phyloP scores from a whole-genome alignment of 257 asterid species.

The Lavandula angustifolia region DNA sequence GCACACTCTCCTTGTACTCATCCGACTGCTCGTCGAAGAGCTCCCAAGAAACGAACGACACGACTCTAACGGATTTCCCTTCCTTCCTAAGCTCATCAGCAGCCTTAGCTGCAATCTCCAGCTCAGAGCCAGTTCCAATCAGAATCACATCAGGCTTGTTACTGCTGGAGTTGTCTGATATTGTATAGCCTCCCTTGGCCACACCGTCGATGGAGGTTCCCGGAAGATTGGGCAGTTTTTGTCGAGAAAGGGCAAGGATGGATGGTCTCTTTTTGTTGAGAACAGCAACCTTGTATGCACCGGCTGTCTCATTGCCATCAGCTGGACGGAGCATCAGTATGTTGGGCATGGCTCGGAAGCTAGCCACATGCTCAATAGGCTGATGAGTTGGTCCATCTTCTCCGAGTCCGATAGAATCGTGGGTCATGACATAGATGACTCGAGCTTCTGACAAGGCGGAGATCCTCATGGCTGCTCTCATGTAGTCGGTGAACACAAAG shows the following conservation, averaged over 20 bases:
- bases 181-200: constrained; percentile 66
- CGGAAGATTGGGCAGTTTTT: constrained; percentile 68
- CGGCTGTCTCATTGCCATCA: constrained; percentile 83
- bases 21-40: constrained; percentile 68
- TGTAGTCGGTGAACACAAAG: constrained; percentile 82
- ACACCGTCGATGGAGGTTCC: constrained; percentile 78
- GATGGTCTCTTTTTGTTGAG: constrained; percentile 67
- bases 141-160: constrained; percentile 74
- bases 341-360: constrained; percentile 86
- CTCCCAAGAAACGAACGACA: constrained; percentile 80
- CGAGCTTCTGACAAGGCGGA: constrained; percentile 68
- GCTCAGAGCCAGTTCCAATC: constrained; percentile 83
- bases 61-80: constrained; percentile 74
- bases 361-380: constrained; percentile 78
- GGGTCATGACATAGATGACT: constrained; percentile 87
- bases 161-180: constrained; percentile 63
- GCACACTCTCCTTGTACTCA: constrained; percentile 73
- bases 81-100: constrained; percentile 77
- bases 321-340: constrained; percentile 82
- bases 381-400: constrained; percentile 91
- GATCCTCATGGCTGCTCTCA: constrained; percentile 75
- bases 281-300: constrained; percentile 70
- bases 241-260: constrained; percentile 71
- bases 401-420: constrained; percentile 84
- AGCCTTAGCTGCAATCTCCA: constrained; percentile 80